Percentiles rank a stretch among this genome's conserved stretches.
Evolutionary conservation across 2,329 filamentous ascomycete species (phyloP).

Genomic region (Coniochaeta sp.): DNA sequence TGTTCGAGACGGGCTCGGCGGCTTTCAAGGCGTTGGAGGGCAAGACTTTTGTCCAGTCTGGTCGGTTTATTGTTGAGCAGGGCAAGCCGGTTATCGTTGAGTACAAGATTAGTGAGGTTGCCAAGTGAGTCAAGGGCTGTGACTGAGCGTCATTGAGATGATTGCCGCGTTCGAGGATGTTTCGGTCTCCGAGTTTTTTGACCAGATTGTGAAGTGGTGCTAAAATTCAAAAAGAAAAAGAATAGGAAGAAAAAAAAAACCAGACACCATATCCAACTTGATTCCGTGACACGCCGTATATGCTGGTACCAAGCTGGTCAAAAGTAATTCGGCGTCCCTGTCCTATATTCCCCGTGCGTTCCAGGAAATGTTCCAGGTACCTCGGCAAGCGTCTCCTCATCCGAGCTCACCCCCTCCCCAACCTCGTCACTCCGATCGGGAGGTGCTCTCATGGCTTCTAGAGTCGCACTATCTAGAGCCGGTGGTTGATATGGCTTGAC

Average conservation of each 20-base stretch:
- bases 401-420: slow-evolving; percentile 33
- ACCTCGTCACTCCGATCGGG: slow-evolving; percentile 38
- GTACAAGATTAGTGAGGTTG: slow-evolving; percentile 37
- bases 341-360: slow-evolving; percentile 30
- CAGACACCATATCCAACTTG: neutral
- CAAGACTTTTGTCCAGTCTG: slow-evolving; percentile 32
- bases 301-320: neutral
- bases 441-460: slow-evolving; percentile 55
- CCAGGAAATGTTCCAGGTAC: slow-evolving; percentile 44
- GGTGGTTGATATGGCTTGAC: slow-evolving; percentile 63
- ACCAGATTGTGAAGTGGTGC: neutral
- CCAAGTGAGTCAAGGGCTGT: slow-evolving; percentile 4
- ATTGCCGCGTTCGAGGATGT: neutral
- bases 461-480: slow-evolving; percentile 52
- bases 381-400: slow-evolving; percentile 27
- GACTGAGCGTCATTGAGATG: neutral
- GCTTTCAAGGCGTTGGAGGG: slow-evolving; percentile 26
- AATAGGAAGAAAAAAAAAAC: too few species aligned
- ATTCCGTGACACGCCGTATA: neutral
- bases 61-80: slow-evolving; percentile 31
- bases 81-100: slow-evolving; percentile 31
- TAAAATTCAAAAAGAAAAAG: too few species aligned
- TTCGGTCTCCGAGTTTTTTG: neutral
- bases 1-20: slow-evolving; percentile 27
- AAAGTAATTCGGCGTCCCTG: slow-evolving; percentile 30